Evolutionary conservation across 345 rosid genomes (phyloP).

Genomic region (Mercurialis annua): DNA sequence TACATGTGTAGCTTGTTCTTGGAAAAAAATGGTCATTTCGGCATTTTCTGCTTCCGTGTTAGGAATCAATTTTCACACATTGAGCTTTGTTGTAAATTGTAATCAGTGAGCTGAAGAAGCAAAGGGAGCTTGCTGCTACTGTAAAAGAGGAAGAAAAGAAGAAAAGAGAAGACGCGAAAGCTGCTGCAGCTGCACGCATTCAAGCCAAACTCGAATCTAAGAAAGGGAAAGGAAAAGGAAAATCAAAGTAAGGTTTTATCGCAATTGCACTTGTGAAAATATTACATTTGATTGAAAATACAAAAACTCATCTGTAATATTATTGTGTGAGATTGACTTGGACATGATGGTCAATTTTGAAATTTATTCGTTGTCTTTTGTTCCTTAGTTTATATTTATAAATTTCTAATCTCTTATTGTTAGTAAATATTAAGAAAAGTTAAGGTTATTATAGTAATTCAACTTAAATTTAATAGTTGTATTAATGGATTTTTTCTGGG

Average conservation of each 20-base stretch:
- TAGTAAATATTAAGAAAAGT: too few relatives aligned
- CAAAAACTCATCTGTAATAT: not conserved
- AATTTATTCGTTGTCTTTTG: too few relatives aligned
- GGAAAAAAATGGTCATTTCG: too few relatives aligned
- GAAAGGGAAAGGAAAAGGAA: conserved; percentile 88
- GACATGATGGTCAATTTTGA: not conserved
- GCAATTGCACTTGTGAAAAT: not conserved
- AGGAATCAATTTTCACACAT: too few relatives aligned
- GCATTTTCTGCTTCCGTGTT: too few relatives aligned
- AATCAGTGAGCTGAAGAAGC: conserved; percentile 87
- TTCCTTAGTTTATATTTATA: too few relatives aligned
- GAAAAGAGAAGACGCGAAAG: conserved; percentile 92
- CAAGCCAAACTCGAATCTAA: conserved; percentile 86
- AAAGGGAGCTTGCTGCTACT: conserved; percentile 76
- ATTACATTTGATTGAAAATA: not conserved
- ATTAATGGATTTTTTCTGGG: too few relatives aligned
- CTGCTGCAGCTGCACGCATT: conserved; percentile 84
- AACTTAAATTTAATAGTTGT: too few relatives aligned
- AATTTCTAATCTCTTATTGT: too few relatives aligned
- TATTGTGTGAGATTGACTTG: not conserved
- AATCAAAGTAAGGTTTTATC: conserved; percentile 42
- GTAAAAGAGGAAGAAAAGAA: conserved; percentile 77
- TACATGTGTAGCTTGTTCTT: too few relatives aligned
- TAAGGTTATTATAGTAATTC: too few relatives aligned
- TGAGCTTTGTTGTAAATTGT: not conserved